These are phyloP conservation scores for Nyctanthes arbortristis DNA, from an alignment of 257 asterid genomes.

Conservation along the genomic window DNA sequence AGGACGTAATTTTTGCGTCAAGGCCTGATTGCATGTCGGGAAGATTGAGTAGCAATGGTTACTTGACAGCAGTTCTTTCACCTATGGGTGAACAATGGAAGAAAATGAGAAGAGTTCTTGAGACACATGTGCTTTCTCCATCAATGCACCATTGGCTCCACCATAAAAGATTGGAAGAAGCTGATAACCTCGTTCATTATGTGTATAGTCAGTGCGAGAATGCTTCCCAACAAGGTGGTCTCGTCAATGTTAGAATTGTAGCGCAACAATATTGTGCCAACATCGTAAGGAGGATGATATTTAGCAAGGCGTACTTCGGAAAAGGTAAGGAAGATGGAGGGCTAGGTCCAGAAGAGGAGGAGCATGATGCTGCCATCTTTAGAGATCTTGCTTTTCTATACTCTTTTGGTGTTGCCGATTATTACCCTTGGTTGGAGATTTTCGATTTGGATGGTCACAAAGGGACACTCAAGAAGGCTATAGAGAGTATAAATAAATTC, in stretches of 20 bases:
- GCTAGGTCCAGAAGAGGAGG: conserved; percentile 21
- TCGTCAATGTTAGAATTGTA: conserved; percentile 19
- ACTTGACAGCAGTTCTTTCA: not conserved
- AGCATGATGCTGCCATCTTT: conserved; percentile 19
- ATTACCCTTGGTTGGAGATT: not conserved
- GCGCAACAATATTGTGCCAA: conserved; percentile 30
- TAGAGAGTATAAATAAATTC: not conserved
- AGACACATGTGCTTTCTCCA: conserved; percentile 11
- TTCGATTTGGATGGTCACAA: conserved; percentile 11
- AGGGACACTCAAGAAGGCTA: not conserved
- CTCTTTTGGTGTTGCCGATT: conserved; percentile 17
- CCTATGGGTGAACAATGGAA: conserved; percentile 24
- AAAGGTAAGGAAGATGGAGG: conserved; percentile 26
- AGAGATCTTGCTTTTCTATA: not conserved
- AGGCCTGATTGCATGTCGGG: conserved; percentile 20
- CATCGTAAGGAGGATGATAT: conserved; percentile 20
- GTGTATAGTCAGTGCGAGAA: conserved; percentile 11
- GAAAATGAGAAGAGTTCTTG: conserved; percentile 25
- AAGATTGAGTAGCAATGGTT: not conserved
- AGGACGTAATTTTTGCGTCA: conserved; percentile 17
- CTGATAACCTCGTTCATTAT: conserved; percentile 23
- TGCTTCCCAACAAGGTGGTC: not conserved
- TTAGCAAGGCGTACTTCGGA: conserved; percentile 28
- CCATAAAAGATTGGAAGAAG: conserved; percentile 17
- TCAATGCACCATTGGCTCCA: conserved; percentile 14